A percentile compares a stretch with the other conserved stretches of the same genome.
Conservation (phyloP, 2,329 filamentous ascomycete genomes). For the Colletotrichum paranaense region DNA sequence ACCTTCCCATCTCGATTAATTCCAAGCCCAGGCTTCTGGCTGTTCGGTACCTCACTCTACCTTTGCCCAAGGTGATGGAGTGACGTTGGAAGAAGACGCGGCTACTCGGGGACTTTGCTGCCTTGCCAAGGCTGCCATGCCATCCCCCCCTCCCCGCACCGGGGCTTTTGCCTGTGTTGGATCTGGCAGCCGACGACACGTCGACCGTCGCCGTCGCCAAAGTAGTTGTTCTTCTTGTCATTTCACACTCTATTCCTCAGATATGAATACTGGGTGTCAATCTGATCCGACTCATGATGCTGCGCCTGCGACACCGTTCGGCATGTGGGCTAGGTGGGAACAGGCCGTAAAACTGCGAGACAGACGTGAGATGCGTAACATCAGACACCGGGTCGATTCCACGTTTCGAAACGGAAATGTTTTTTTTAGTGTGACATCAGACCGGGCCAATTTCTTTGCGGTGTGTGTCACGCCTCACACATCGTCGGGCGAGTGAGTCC, state of each 20-base stretch:
- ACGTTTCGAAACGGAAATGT: slow-evolving; percentile 22
- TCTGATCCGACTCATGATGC: not conserved
- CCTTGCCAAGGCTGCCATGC: not conserved
- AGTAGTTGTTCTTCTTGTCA: no score
- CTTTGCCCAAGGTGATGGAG: not conserved
- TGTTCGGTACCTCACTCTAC: not conserved
- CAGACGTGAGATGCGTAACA: not conserved
- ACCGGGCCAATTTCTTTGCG: not conserved
- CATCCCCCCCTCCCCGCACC: no score
- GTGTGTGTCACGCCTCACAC: no score
- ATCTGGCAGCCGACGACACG: not conserved
- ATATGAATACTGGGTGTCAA: no score
- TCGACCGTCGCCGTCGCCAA: no score
- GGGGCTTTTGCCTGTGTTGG: not conserved
- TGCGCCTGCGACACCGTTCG: not conserved
- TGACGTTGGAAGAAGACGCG: not conserved
- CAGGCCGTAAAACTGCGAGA: no score
- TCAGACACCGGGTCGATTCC: not conserved
- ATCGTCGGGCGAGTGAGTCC: no score
- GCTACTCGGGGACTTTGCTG: not conserved
- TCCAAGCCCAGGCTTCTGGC: no score
- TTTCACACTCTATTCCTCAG: no score
- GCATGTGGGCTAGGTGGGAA: not conserved
- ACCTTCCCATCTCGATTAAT: not conserved
- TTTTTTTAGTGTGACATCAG: not conserved